Conservation (phyloP, 768 basidiomycete genomes). For the Termitomyces titanicus region DNA sequence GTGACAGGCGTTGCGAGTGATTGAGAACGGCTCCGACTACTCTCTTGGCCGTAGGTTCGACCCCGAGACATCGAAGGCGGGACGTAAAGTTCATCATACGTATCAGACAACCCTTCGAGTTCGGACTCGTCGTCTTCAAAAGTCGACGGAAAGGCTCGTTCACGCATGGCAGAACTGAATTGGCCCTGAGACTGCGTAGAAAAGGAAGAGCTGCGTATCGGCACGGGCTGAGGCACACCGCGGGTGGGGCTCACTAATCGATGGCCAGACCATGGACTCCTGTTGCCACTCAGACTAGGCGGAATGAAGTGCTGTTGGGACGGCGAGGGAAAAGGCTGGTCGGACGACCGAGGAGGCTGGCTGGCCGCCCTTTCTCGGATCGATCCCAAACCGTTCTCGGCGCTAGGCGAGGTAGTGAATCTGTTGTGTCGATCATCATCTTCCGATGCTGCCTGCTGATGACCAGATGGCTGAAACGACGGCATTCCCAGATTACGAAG, state of each 20-base stretch:
- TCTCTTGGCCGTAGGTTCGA: conserved; percentile 58
- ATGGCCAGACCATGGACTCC: conserved; percentile 40
- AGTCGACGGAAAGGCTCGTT: conserved; percentile 66
- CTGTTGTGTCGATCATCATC: conserved; percentile 62
- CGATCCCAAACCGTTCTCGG: conserved; percentile 40
- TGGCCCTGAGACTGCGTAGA: conserved; percentile 51
- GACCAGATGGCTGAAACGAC: conserved; percentile 26
- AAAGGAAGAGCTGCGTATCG: conserved; percentile 68
- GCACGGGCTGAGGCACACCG: conserved; percentile 42
- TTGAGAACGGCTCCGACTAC: conserved; percentile 73
- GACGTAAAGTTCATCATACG: conserved; percentile 55
- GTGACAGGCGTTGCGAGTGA: conserved; percentile 60
- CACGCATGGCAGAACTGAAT: conserved; percentile 65
- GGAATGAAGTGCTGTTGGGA: conserved; percentile 50
- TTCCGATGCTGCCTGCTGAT: conserved; percentile 33
- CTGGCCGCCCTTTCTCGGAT: conserved; percentile 64
- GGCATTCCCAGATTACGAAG: conserved; percentile 19
- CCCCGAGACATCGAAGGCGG: conserved; percentile 48
- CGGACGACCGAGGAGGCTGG: conserved; percentile 59
- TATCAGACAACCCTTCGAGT: conserved; percentile 56
- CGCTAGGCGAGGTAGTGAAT: conserved; percentile 40
- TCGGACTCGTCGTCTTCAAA: conserved; percentile 82
- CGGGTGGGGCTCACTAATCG: conserved; percentile 46
- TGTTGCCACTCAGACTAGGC: conserved; percentile 40
- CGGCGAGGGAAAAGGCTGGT: conserved; percentile 46